Evolutionary conservation across 1,284 basidiomycete genomes (phyloP).

Genomic region (Ceratobasidium sp.): DNA sequence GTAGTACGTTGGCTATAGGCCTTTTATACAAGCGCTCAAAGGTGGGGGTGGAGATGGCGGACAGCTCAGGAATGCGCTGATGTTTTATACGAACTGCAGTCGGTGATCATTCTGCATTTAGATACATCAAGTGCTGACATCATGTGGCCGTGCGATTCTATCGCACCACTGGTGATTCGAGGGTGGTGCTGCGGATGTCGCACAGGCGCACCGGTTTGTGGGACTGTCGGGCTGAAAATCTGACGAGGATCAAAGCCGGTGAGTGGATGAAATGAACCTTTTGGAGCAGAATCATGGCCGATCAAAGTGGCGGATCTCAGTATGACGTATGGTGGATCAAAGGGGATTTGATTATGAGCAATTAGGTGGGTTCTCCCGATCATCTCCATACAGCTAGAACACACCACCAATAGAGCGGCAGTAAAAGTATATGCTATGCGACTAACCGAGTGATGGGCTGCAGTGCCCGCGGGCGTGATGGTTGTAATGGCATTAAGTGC

Average conservation of each 20-base stretch:
- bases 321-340: neutral
- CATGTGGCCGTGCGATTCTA: neutral
- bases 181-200: no score
- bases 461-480: neutral
- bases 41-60: neutral
- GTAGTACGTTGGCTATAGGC: no score
- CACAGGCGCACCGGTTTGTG: no score
- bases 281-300: neutral
- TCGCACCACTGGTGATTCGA: no score
- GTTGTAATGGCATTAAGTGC: neutral
- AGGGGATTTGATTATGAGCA: no score
- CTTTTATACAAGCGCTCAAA: neutral
- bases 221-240: no score
- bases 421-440: neutral
- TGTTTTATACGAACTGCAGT: neutral
- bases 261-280: neutral
- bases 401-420: neutral
- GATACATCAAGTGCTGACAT: neutral
- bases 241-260: neutral
- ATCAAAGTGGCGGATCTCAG: neutral
- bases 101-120: constrained; percentile 11
- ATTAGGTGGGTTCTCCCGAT: no score
- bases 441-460: neutral
- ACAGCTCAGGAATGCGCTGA: neutral
- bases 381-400: neutral